Conservation (phyloP, 2,329 filamentous ascomycete species). For the Cadophora sp. region DNA sequence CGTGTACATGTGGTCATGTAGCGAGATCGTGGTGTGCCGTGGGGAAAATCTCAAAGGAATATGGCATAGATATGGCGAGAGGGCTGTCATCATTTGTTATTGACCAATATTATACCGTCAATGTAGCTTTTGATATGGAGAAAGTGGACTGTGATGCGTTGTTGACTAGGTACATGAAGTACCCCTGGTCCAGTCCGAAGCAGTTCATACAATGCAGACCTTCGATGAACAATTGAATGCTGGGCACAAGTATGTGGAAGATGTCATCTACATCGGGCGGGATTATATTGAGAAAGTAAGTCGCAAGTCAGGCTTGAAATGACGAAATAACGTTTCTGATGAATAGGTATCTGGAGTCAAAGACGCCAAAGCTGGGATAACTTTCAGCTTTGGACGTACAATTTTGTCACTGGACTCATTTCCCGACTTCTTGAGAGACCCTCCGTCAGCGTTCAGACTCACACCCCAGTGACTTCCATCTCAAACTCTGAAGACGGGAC, state of each 20-base stretch:
- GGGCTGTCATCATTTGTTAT: slow-evolving; percentile 50
- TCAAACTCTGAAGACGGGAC: slow-evolving; percentile 36
- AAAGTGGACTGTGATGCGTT: slow-evolving; percentile 50
- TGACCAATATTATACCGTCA: slow-evolving; percentile 48
- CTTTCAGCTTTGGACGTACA: slow-evolving; percentile 61
- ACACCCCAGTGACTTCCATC: slow-evolving; percentile 51
- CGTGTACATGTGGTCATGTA: slow-evolving; percentile 11
- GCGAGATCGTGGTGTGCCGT: background rate
- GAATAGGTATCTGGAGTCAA: slow-evolving; percentile 34
- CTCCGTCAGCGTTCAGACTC: slow-evolving; percentile 52
- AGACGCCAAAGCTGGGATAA: slow-evolving; percentile 32
- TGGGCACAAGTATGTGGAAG: slow-evolving; percentile 23
- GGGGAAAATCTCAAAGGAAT: background rate
- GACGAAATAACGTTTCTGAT: background rate
- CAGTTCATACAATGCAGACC: slow-evolving; percentile 26
- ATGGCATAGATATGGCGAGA: slow-evolving; percentile 46
- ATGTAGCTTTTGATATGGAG: slow-evolving; percentile 49
- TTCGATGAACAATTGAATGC: slow-evolving; percentile 32
- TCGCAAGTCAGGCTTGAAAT: background rate
- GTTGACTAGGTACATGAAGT: slow-evolving; percentile 36
- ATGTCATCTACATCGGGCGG: slow-evolving; percentile 21
- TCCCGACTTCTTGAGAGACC: slow-evolving; percentile 49
- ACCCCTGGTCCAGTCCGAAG: slow-evolving; percentile 19
- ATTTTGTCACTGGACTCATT: slow-evolving; percentile 60
- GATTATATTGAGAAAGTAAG: slow-evolving; percentile 31